These are phyloP conservation scores for Colletotrichum sp. DNA, from an alignment of 2,329 filamentous ascomycete genomes.

Conservation along the genomic window DNA sequence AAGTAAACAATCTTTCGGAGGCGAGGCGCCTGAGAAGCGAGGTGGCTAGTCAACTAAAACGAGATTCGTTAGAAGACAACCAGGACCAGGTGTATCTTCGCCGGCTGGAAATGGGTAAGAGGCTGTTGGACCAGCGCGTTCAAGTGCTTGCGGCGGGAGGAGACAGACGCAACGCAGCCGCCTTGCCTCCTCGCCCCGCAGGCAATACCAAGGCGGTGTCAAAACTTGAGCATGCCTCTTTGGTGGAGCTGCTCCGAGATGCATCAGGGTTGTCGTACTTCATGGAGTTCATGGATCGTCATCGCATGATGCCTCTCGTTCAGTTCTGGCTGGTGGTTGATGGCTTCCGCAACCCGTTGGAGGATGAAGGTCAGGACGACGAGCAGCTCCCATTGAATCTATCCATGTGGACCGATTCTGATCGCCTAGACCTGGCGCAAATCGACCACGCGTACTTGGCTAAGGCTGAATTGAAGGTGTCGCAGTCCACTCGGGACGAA, in stretches of 20 bases:
- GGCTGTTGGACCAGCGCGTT: slow-evolving; percentile 88
- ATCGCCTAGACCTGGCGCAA: slow-evolving; percentile 86
- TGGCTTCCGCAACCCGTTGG: slow-evolving; percentile 91
- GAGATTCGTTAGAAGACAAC: slow-evolving; percentile 77
- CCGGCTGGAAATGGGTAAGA: slow-evolving; percentile 89
- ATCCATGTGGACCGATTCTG: slow-evolving; percentile 79
- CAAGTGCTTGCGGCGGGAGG: slow-evolving; percentile 77
- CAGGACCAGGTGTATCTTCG: slow-evolving; percentile 88
- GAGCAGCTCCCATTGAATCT: slow-evolving; percentile 65
- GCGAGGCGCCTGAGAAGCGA: slow-evolving; percentile 91
- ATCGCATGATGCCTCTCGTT: slow-evolving; percentile 83
- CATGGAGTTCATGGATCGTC: slow-evolving; percentile 99
- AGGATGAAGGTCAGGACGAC: slow-evolving; percentile 79
- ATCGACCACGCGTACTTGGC: slow-evolving; percentile 91
- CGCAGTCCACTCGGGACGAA: slow-evolving; percentile 69
- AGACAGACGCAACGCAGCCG: slow-evolving; percentile 43
- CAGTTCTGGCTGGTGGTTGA: slow-evolving; percentile 99
- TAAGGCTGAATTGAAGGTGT: slow-evolving; percentile 80
- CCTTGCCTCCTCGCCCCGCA: slow-evolving; percentile 15
- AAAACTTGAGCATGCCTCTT: slow-evolving; percentile 73
- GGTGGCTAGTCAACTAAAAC: slow-evolving; percentile 88
- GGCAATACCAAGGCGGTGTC: slow-evolving; percentile 42
- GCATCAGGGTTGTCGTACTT: slow-evolving; percentile 94
- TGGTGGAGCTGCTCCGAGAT: slow-evolving; percentile 88
- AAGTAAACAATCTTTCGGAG: slow-evolving; percentile 90